Percentiles rank a stretch among this genome's conserved stretches.
phyloP scores from a whole-genome alignment of 2,329 filamentous ascomycete species.

The Sphaerulina vaccinii region DNA sequence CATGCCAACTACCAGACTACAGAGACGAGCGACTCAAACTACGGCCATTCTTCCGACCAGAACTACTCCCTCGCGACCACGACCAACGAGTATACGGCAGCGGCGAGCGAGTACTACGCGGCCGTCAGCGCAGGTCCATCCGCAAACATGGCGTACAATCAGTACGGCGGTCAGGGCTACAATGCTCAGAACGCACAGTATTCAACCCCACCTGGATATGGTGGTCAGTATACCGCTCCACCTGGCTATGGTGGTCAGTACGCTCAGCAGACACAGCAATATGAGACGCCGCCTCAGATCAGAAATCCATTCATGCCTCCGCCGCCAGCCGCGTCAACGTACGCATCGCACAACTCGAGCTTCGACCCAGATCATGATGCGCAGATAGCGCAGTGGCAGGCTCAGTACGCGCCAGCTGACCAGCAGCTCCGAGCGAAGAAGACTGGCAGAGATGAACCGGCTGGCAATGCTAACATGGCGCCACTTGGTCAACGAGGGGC shows the following conservation, averaged over 20 bases:
- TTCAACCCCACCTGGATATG: conserved; percentile 26
- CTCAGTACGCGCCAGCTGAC: conserved; percentile 38
- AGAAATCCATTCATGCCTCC: conserved; percentile 73
- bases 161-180: conserved; percentile 23
- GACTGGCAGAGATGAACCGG: conserved; percentile 18
- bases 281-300: conserved; percentile 62
- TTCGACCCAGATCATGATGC: conserved; percentile 80
- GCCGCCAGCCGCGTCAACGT: conserved; percentile 37
- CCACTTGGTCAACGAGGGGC: conserved; percentile 24
- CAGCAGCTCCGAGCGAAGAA: conserved; percentile 22
- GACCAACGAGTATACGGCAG: neutral
- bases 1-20: conserved; percentile 7
- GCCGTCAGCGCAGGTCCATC: neutral
- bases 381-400: conserved; percentile 94
- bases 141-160: conserved; percentile 18
- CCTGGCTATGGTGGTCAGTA: conserved; percentile 32
- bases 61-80: neutral
- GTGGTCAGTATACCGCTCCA: conserved; percentile 31
- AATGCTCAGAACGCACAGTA: conserved; percentile 21
- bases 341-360: conserved; percentile 37
- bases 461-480: conserved; percentile 21
- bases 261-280: conserved; percentile 33
- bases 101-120: neutral
- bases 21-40: neutral
- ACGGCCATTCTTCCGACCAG: neutral